Evolutionary conservation across 257 asterid genomes (phyloP), one percentile per base, ranked within the genome.

Genomic region (Solanum stenotomum): DNA sequence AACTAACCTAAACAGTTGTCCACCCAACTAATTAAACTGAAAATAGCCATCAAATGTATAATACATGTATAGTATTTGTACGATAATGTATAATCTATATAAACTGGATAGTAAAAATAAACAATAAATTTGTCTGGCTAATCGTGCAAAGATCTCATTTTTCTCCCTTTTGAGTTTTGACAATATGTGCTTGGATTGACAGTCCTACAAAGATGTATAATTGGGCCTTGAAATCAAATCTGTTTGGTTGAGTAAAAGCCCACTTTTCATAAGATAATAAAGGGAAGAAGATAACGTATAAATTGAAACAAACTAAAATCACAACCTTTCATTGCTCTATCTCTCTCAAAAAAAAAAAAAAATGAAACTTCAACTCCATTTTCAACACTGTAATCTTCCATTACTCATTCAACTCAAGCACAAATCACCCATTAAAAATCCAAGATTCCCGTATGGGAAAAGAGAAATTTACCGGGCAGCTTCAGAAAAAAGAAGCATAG

Each of bases 291-390:
- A 84, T 84, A 84, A 63, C 6, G 63, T 71, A 35, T n/a, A 44
- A 85, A 38, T 37, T 15, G 18, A 38, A 85, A 56, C 78, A 25
- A 65, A n/a, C 79, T 12, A 23, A 46, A 46, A 29, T 68, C 76
- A 23, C 74, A 59, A 84, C 87, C 87, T 65, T 33, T 35, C 74
- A 61, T 46, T 46, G 29, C 85, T 40, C 68, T 22, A 13, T 70
- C 85, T 49, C 52, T 42, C 68, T 9, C 83, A 1, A 11, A n/a
- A 33, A n/a, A 56, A 33, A 35, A 6, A 37, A 37, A 61, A 25
- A 27, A 63, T 93, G 38, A 90, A 91, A 87, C 92, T 91, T 70
- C 93, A 92, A 2, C 90, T 92, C 35, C 93, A 52, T 68, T 70
- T 61, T 52, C 75, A 35, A 33, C 93, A 88, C 83, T 3, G 89